These are phyloP conservation scores for Podaxis sp. DNA, from an alignment of 768 basidiomycete genomes.

Conservation along the genomic window DNA sequence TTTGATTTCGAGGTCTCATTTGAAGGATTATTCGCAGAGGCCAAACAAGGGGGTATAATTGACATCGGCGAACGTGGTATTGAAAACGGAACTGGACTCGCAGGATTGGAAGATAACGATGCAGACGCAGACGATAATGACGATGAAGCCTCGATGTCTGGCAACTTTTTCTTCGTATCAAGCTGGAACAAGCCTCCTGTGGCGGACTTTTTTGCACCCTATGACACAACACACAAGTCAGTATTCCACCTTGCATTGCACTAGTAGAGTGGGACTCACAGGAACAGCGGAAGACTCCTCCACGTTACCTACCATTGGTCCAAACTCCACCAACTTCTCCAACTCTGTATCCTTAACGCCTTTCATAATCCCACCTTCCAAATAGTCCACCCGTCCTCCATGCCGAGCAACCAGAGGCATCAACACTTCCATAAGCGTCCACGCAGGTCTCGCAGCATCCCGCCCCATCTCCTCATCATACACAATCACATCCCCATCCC, in stretches of 20 bases:
- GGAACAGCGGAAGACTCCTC: slow-evolving; percentile 20
- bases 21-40: slow-evolving; percentile 22
- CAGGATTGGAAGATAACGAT: slow-evolving; percentile 14
- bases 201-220: slow-evolving; percentile 8
- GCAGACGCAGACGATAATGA: slow-evolving; percentile 29
- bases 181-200: slow-evolving; percentile 58
- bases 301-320: slow-evolving; percentile 17
- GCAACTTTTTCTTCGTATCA: slow-evolving; percentile 52
- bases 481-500: slow-evolving; percentile 75
- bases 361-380: slow-evolving; percentile 66
- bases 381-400: slow-evolving; percentile 57
- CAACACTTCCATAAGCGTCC: slow-evolving; percentile 66
- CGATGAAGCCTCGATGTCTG: slow-evolving; percentile 53
- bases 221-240: not conserved
- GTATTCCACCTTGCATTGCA: not conserved
- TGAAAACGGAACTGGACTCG: slow-evolving; percentile 16
- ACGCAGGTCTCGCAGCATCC: slow-evolving; percentile 53
- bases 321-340: slow-evolving; percentile 44
- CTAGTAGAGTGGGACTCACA: not conserved
- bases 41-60: slow-evolving; percentile 47
- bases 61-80: slow-evolving; percentile 48
- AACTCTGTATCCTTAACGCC: slow-evolving; percentile 58
- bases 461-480: slow-evolving; percentile 74
- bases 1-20: slow-evolving; percentile 16
- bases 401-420: slow-evolving; percentile 43